These are phyloP conservation scores for Diutina sp. DNA, from an alignment of 1,139 yeast species.

Conservation along the genomic window DNA sequence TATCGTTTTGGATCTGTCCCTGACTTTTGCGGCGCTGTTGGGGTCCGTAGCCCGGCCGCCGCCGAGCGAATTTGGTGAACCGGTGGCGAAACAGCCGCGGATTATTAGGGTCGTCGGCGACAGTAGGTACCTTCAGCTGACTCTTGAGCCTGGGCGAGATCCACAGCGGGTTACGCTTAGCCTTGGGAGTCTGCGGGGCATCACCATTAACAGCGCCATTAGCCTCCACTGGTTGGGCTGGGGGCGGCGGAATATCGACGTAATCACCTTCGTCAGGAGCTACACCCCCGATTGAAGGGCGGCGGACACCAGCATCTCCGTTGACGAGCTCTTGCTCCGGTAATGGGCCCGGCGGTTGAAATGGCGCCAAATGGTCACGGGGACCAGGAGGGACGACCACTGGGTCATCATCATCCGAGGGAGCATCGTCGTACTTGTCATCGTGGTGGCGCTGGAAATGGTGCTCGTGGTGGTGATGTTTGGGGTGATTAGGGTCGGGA, in stretches of 20 bases:
- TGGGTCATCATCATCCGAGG: too few species aligned
- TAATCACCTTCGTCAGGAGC: background rate
- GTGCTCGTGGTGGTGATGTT: background rate
- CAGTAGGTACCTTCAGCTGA: background rate
- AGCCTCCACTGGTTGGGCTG: background rate
- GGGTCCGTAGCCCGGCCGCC: background rate
- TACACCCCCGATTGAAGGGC: background rate
- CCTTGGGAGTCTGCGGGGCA: background rate
- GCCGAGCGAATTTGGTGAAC: background rate
- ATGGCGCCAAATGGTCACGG: background rate
- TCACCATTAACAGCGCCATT: background rate
- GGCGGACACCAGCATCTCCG: background rate
- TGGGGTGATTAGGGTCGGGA: too few species aligned
- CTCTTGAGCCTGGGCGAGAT: background rate
- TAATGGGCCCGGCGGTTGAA: background rate
- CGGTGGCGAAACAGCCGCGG: constrained; percentile 1
- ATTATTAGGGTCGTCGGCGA: background rate
- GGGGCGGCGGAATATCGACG: background rate
- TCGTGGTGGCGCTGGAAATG: background rate
- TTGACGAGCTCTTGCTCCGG: background rate
- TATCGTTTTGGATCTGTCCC: constrained; percentile 5
- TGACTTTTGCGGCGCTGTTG: background rate
- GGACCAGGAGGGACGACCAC: background rate
- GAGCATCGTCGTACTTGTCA: background rate
- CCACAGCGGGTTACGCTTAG: background rate